Conservation (phyloP, 2,329 filamentous ascomycete genomes). For the Aspergillus sp. region DNA sequence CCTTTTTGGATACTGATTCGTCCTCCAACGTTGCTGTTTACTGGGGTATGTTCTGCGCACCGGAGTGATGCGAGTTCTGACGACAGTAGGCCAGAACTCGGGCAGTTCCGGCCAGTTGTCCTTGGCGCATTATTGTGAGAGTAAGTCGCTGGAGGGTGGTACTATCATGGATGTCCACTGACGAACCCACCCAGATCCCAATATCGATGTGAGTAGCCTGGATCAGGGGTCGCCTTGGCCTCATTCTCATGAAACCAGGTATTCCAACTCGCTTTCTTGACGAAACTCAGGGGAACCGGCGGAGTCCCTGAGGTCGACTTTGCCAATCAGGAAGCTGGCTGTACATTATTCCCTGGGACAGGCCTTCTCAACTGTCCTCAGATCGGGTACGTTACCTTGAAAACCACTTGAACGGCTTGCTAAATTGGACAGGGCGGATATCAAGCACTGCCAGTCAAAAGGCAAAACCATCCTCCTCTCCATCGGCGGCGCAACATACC, state of each 20-base stretch:
- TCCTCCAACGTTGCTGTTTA: conserved; percentile 1
- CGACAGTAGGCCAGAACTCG: background rate
- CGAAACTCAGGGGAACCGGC: background rate
- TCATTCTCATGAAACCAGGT: background rate
- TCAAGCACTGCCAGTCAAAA: conserved; percentile 5
- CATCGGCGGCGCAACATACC: conserved; percentile 3
- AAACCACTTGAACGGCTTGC: background rate
- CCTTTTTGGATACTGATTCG: conserved; percentile 1
- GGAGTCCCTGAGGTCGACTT: background rate
- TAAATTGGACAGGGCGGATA: conserved; percentile 1
- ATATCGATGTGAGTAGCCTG: background rate
- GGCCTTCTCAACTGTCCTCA: background rate
- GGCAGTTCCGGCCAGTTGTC: background rate
- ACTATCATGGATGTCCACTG: no score
- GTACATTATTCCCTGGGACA: background rate
- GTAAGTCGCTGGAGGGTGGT: no score
- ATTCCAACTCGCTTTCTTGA: background rate
- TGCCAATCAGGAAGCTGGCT: background rate
- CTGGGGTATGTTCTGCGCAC: conserved; percentile 2
- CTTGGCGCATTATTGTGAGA: background rate
- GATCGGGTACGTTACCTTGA: background rate
- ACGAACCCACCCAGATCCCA: background rate
- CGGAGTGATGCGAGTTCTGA: no score
- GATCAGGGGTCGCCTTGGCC: background rate
- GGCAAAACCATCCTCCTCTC: conserved; percentile 6